Conservation (phyloP, 345 rosid genomes). For the Populus deltoides region DNA sequence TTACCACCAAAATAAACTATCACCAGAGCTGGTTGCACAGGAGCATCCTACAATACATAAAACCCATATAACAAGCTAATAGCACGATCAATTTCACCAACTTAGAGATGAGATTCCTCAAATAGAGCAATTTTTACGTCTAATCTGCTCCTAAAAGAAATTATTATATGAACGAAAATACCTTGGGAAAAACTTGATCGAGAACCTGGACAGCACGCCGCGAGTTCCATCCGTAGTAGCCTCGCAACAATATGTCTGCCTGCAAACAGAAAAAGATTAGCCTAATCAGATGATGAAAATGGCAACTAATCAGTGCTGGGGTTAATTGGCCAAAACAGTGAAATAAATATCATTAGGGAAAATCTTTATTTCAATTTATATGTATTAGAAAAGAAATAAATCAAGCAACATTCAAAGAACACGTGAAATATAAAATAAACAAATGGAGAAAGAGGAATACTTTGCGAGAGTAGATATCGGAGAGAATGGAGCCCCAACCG, state of each 20-base stretch:
- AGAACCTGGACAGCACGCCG: slow-evolving; percentile 80
- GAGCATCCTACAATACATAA: slow-evolving; percentile 50
- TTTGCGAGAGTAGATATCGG: slow-evolving; percentile 89
- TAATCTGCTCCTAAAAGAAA: background rate
- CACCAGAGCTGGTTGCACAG: slow-evolving; percentile 69
- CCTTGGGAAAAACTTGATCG: slow-evolving; percentile 86
- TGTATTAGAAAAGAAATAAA: background rate
- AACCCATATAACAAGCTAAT: background rate
- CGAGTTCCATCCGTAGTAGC: slow-evolving; percentile 94
- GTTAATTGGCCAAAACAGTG: background rate
- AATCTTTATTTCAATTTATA: background rate
- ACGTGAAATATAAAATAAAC: background rate
- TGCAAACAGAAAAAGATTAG: slow-evolving; percentile 10
- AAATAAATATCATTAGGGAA: background rate
- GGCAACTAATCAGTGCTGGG: background rate
- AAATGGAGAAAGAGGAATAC: slow-evolving; percentile 30
- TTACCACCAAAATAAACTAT: slow-evolving; percentile 97
- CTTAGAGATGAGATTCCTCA: background rate
- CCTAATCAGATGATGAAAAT: background rate
- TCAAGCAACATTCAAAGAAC: background rate
- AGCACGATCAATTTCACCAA: background rate
- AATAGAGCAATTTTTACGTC: background rate
- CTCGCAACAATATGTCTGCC: slow-evolving; percentile 88
- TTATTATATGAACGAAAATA: slow-evolving; percentile 12
- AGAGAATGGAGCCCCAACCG: slow-evolving; percentile 92